Evolutionary conservation across 306 rosid genomes (phyloP).

Genomic region (Prunus padus): DNA sequence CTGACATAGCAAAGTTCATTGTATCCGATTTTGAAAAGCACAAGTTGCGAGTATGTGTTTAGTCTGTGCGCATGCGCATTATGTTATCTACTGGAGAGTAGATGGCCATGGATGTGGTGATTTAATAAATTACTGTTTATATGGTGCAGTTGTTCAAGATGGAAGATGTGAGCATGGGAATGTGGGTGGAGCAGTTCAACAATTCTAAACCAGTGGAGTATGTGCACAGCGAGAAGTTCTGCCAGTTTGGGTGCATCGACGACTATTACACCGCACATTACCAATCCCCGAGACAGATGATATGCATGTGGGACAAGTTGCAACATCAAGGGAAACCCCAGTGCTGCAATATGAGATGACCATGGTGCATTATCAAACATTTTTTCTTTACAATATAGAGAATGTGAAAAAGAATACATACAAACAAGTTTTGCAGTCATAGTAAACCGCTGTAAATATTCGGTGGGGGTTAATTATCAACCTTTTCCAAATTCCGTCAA

Average conservation of each 20-base stretch:
- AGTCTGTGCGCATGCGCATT: background rate
- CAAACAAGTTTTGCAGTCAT: conserved; percentile 46
- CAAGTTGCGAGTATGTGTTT: conserved; percentile 61
- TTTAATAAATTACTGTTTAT: conserved; percentile 3
- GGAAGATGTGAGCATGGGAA: conserved; percentile 99
- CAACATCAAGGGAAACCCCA: conserved; percentile 53
- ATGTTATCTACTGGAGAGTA: background rate
- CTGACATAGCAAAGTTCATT: conserved; percentile 66
- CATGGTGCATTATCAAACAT: conserved; percentile 3
- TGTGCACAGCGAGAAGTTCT: conserved; percentile 71
- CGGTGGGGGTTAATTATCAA: conserved; percentile 14
- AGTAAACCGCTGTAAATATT: conserved; percentile 44
- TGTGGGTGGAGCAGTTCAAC: conserved; percentile 91
- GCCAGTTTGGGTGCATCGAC: conserved; percentile 85
- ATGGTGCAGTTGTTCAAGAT: conserved; percentile 77
- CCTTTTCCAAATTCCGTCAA: background rate
- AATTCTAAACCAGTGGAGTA: conserved; percentile 52
- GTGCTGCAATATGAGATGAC: conserved; percentile 95
- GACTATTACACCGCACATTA: conserved; percentile 84
- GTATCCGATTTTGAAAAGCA: conserved; percentile 66
- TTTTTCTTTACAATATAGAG: background rate
- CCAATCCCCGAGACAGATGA: conserved; percentile 93
- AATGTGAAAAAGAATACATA: conserved; percentile 9
- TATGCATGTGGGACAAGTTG: conserved; percentile 85
- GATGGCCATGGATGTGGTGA: background rate